phyloP scores from a whole-genome alignment of 2,329 filamentous ascomycete genomes.

The Teratosphaeriaceae sp. region DNA sequence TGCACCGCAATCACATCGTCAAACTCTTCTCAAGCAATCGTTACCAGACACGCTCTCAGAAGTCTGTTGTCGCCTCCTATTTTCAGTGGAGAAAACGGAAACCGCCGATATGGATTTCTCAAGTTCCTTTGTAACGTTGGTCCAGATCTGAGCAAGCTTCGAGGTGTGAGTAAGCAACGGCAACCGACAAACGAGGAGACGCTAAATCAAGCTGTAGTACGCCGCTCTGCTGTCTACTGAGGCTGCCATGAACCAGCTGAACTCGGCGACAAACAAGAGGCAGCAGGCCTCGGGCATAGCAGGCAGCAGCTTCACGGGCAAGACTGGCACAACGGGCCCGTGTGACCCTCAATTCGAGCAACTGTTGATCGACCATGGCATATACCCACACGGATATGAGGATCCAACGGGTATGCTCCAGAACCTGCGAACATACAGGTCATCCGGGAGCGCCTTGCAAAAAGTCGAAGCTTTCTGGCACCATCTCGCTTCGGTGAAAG shows the following conservation, averaged over 20 bases:
- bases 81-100: slow-evolving; percentile 2
- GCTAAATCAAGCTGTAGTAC: background rate
- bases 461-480: slow-evolving; percentile 13
- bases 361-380: slow-evolving; percentile 18
- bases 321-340: slow-evolving; percentile 15
- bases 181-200: background rate
- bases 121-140: background rate
- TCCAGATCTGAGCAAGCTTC: background rate
- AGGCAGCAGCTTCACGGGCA: slow-evolving; percentile 12
- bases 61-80: slow-evolving; percentile 1
- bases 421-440: slow-evolving; percentile 15
- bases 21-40: slow-evolving; percentile 3
- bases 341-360: slow-evolving; percentile 25
- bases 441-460: slow-evolving; percentile 10
- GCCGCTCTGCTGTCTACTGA: background rate
- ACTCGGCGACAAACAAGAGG: slow-evolving; percentile 1
- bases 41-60: slow-evolving; percentile 2
- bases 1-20: too few species aligned
- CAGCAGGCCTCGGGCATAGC: slow-evolving; percentile 1
- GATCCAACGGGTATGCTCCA: slow-evolving; percentile 8
- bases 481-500: slow-evolving; percentile 14
- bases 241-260: slow-evolving; percentile 1
- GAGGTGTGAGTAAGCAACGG: background rate
- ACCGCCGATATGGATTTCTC: background rate
- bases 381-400: slow-evolving; percentile 15